These are phyloP conservation scores for Russula sp. DNA, from an alignment of 768 basidiomycete genomes.

Conservation along the genomic window DNA sequence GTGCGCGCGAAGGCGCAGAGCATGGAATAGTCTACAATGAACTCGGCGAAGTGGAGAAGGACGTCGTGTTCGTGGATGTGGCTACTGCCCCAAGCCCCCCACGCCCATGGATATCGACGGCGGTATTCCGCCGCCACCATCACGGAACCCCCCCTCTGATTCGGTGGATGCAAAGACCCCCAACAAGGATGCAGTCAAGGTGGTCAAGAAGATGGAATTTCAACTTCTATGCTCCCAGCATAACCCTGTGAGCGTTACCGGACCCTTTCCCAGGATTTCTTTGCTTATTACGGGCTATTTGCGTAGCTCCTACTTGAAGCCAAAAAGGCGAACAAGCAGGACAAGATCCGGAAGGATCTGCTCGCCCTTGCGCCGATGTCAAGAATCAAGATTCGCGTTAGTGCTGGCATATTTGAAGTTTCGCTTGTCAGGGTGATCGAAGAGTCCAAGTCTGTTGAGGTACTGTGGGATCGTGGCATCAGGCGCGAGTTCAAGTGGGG, in stretches of 20 bases:
- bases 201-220: conserved; percentile 69
- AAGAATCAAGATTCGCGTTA: conserved; percentile 81
- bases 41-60: conserved; percentile 73
- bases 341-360: conserved; percentile 68
- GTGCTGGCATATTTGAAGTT: conserved; percentile 84
- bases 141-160: conserved; percentile 13
- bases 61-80: conserved; percentile 62
- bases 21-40: conserved; percentile 58
- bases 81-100: conserved; percentile 15
- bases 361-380: conserved; percentile 65
- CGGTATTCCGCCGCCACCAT: neutral
- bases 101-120: conserved; percentile 40
- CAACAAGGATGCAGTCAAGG: conserved; percentile 47
- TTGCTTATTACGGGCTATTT: neutral
- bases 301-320: conserved; percentile 67
- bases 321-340: conserved; percentile 71
- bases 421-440: conserved; percentile 69
- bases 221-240: conserved; percentile 83
- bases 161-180: conserved; percentile 29
- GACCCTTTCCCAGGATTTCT: neutral
- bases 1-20: conserved; percentile 61
- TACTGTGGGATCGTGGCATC: conserved; percentile 73
- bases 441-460: conserved; percentile 68
- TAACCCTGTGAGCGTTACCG: conserved; percentile 68
- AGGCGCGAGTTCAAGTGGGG: conserved; percentile 83